These are phyloP conservation scores for Carex littledalei DNA, from an alignment of 176 grass and related monocot genomes.

Conservation along the genomic window DNA sequence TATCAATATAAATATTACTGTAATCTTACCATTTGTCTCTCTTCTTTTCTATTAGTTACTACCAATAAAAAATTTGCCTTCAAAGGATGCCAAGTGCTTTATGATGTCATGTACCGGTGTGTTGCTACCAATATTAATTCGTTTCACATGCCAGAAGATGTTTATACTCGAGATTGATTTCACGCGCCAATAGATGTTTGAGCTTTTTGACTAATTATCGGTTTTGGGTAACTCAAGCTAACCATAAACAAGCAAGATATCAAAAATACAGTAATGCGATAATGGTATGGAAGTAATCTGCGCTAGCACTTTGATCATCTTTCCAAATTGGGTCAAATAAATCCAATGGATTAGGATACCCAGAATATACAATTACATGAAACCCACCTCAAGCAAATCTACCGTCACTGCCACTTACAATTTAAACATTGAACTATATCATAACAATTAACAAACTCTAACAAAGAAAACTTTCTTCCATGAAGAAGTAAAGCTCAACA, in stretches of 20 bases:
- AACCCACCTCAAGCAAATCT: not conserved
- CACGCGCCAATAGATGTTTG: not conserved
- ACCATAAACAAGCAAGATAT: not conserved
- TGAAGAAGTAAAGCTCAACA: constrained; percentile 22
- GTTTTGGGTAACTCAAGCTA: not conserved
- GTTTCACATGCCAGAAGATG: not conserved
- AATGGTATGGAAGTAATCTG: not conserved
- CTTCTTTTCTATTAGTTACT: too few species aligned
- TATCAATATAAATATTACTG: too few species aligned
- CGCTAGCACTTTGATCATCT: not conserved
- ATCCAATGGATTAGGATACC: not conserved
- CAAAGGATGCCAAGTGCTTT: not conserved
- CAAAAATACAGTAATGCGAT: not conserved
- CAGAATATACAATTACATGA: constrained; percentile 1
- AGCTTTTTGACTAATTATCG: not conserved
- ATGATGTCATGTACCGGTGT: not conserved
- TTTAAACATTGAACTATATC: not conserved
- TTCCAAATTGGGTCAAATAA: not conserved
- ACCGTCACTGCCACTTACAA: not conserved
- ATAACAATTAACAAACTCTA: not conserved
- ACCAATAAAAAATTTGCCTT: too few species aligned
- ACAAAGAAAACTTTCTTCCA: not conserved
- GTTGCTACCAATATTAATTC: not conserved
- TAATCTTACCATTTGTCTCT: too few species aligned
- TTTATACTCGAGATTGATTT: not conserved